Evolutionary conservation across 2,329 filamentous ascomycete genomes (phyloP), one percentile per base, ranked within the genome.

Genomic region (Alternaria sp.): DNA sequence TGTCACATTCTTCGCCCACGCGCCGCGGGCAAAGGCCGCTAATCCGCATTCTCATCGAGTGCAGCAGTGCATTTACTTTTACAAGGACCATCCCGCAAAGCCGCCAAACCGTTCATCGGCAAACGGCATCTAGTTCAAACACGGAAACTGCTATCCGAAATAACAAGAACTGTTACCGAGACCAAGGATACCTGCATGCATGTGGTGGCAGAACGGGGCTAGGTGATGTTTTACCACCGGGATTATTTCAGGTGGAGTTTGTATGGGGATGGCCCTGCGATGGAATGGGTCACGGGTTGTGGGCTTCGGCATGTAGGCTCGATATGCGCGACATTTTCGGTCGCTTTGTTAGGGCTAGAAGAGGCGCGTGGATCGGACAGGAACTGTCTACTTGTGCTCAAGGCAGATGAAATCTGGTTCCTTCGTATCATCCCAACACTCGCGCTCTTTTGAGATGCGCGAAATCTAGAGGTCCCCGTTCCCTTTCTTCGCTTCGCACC

Each of bases 31-130:
- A 37, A 41, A 41, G 15, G 15, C 37, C 49, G 49, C 49, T 53
- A 53, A 53, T n/a, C 49, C 49, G 21, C 49, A 23, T 53, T 53
- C 49, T 23, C 30, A 9, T 41, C 14, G 20, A n/a, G 15, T 41
- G 37, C 37, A 41, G 37, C 37, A 41, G 37, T 41, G 43, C 43
- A 20, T 18, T 18, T 41, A 25, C 49, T 53, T 53, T 41, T 37
- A 53, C 49, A 41, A 53, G 49, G 49, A 53, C 49, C 49, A 53
- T 53, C 49, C 49, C 49, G 49, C 49, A n/a, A 41, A 23, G 49
- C 49, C 49, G 49, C 53, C 37, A 44, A 55, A 55, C 53, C 53
- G 53, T 55, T 55, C 53, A 44, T 55, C 53, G 53, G 53, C 53
- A 55, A 44, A 44, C 53, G 53, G 53, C 37, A 55, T 23, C 37